Conservation (phyloP, 805 yeast species). For the Candida silvatica region DNA sequence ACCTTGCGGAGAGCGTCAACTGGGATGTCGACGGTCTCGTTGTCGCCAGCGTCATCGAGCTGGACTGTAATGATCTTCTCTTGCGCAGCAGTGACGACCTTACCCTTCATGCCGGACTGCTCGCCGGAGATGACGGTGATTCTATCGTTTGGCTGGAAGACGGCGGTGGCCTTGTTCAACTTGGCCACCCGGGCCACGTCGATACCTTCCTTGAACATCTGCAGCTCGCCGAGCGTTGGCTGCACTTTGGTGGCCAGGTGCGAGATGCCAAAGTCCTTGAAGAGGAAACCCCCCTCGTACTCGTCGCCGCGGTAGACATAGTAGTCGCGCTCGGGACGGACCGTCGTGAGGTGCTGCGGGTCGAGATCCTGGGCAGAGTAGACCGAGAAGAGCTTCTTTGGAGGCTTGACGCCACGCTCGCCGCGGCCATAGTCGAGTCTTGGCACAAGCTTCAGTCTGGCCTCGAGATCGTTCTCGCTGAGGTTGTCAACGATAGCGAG, state of each 20-base stretch:
- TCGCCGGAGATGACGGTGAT: constrained; percentile 92
- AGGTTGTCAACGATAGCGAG: constrained; percentile 88
- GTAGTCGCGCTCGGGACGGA: constrained; percentile 52
- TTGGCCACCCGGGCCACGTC: constrained; percentile 84
- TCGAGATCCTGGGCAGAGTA: constrained; percentile 85
- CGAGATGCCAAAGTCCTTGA: constrained; percentile 78
- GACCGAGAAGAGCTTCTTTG: constrained; percentile 79
- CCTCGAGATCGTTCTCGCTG: constrained; percentile 92
- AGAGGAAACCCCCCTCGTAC: constrained; percentile 80
- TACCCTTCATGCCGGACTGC: constrained; percentile 83
- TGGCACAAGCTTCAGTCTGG: constrained; percentile 87
- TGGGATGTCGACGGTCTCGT: constrained; percentile 61
- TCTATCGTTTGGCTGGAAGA: constrained; percentile 89
- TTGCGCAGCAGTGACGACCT: constrained; percentile 57
- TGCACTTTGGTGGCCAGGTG: constrained; percentile 69
- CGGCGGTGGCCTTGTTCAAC: constrained; percentile 58
- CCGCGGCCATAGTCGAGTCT: constrained; percentile 83
- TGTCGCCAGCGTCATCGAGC: constrained; percentile 41
- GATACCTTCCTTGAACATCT: constrained; percentile 78
- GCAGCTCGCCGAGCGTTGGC: constrained; percentile 84
- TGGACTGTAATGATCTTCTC: constrained; percentile 43
- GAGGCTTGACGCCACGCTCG: constrained; percentile 82
- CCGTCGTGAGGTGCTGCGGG: constrained; percentile 52
- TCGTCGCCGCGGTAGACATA: constrained; percentile 81
- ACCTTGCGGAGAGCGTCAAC: constrained; percentile 74